Percentiles rank a stretch among this genome's conserved stretches.
phyloP scores from a whole-genome alignment of 768 basidiomycete species.

The Pleurotus tuber-regium region DNA sequence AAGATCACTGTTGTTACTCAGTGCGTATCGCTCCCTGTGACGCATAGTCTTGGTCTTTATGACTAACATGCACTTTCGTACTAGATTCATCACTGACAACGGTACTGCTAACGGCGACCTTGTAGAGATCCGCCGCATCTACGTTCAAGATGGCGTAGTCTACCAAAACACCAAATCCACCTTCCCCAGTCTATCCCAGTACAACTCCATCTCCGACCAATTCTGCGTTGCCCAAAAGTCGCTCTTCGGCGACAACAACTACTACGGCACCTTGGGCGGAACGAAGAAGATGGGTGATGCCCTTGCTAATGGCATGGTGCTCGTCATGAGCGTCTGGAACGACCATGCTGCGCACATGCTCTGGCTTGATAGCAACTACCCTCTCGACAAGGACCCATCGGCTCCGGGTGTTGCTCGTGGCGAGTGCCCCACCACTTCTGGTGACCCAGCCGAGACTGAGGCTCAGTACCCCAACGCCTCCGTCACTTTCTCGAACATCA shows the following conservation, averaged over 20 bases:
- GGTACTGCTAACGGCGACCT: slow-evolving; percentile 34
- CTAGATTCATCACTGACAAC: slow-evolving; percentile 39
- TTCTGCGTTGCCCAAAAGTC: slow-evolving; percentile 37
- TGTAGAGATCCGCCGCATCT: slow-evolving; percentile 32
- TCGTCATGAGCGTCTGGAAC: too few relatives aligned
- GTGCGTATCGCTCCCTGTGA: too few relatives aligned
- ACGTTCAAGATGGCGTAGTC: slow-evolving; percentile 26
- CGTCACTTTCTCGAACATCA: too few relatives aligned
- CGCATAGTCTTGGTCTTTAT: too few relatives aligned
- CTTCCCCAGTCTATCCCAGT: slow-evolving; percentile 28
- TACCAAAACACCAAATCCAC: slow-evolving; percentile 35
- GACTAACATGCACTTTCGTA: too few relatives aligned
- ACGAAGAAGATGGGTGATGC: slow-evolving; percentile 23
- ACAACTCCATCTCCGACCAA: slow-evolving; percentile 36
- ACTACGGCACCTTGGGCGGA: slow-evolving; percentile 31
- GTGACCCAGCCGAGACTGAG: too few relatives aligned
- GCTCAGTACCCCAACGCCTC: too few relatives aligned
- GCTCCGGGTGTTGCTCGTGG: too few relatives aligned
- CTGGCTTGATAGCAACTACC: too few relatives aligned
- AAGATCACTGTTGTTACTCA: slow-evolving; percentile 43
- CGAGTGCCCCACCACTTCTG: too few relatives aligned
- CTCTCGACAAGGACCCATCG: too few relatives aligned
- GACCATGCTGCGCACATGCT: too few relatives aligned
- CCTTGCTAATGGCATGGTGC: slow-evolving; percentile 36
- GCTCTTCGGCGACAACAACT: slow-evolving; percentile 35